Conservation (phyloP, 2,329 filamentous ascomycete genomes). For the Aspergillus unguis region DNA sequence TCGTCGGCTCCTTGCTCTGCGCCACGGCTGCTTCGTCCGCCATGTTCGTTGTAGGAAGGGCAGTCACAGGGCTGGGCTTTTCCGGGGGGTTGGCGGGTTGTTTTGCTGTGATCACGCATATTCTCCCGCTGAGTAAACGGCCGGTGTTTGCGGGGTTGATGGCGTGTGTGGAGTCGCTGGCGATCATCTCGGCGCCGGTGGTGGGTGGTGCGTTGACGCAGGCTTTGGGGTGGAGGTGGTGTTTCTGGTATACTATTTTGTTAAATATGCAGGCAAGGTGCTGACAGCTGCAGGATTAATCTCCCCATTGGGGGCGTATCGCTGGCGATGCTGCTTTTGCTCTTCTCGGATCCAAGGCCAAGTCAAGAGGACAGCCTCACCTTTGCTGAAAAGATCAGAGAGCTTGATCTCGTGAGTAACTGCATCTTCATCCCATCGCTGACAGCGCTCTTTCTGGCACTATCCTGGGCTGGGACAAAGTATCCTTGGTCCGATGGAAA, state of each 20-base stretch:
- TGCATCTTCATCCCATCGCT: constrained; percentile 32
- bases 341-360: constrained; percentile 20
- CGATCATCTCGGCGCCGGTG: constrained; percentile 27
- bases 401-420: constrained; percentile 34
- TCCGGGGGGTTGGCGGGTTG: not conserved
- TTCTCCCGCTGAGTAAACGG: not conserved
- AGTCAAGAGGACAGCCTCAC: constrained; percentile 10
- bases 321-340: constrained; percentile 15
- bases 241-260: constrained; percentile 23
- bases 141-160: constrained; percentile 15
- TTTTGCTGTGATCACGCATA: not conserved
- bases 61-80: not conserved
- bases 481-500: constrained; percentile 33
- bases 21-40: not conserved
- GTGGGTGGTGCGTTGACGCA: constrained; percentile 37
- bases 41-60: not conserved
- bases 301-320: constrained; percentile 29
- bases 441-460: constrained; percentile 25
- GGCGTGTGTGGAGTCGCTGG: constrained; percentile 25
- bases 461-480: constrained; percentile 36
- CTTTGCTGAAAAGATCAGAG: constrained; percentile 23
- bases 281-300: constrained; percentile 25
- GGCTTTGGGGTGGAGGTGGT: constrained; percentile 36
- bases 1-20: not conserved
- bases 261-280: not conserved